Base-by-base conservation (phyloP, 2,329 filamentous ascomycete genomes). In the Paramyrothecium sp. region DNA sequence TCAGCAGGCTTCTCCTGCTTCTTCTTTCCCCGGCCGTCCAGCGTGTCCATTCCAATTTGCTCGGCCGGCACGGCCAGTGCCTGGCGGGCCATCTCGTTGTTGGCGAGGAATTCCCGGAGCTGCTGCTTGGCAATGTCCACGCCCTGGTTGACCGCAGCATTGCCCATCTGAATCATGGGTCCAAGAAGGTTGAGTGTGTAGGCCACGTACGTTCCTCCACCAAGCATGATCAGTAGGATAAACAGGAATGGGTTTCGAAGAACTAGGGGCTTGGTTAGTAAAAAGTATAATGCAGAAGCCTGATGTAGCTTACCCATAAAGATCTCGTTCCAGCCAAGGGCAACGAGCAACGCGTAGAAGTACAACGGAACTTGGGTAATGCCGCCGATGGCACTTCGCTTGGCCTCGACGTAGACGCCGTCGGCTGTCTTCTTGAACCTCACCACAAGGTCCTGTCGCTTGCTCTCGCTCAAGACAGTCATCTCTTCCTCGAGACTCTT, bases 361-460 rank as follows among this genome's bases (percentile, higher is more conserved):
- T 97, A 98, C 60, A 96, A 77, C 7, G 95, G 95, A 53, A 99
- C 88, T 74, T 97, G 93, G 4, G 93, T 91, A 66, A 99, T 91
- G 57, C 94, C 93, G 55, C 95, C 95, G 70, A 99, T 96, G 47
- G 95, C 95, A 71, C 94, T 93, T 58, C 95, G 87, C 82, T 99
- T 99, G 53, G 95, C 95, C 78, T 99, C 95, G 47, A 99, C 93
- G 67, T 97, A 99, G 3, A 99, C 94, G 8, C 93, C 95, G 71
- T 99, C 95, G 1, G 95, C 95, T 38, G 92, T 95, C 83, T 98
- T 98, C 83, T 97, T 98, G 83, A 99, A 99, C 56, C 95, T 85
- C 16, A 96, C 89, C 11, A 92, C 91, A 26, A 99, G 83, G 71
- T 99, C 93, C 70, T 96, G 91, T 59, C 91, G 86, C 77, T 97